Evolutionary conservation across 169 alveolate genomes (phyloP).

Genomic region (Plasmodium relictum): DNA sequence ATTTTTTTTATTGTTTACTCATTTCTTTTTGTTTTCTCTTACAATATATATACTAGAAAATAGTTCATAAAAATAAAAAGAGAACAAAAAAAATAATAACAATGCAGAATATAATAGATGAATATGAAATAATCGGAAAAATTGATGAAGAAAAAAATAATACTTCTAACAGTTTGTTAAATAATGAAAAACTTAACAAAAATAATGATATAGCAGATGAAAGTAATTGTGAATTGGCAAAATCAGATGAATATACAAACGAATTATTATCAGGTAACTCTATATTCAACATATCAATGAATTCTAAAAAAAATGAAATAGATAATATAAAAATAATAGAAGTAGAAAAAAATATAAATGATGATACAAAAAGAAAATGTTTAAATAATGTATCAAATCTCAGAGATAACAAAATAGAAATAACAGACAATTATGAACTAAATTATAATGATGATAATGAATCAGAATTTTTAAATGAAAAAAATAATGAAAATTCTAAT

Average conservation of each 20-base stretch:
- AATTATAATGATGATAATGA: too few species aligned
- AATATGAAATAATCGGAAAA: slow-evolving; percentile 70
- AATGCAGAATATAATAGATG: slow-evolving; percentile 50
- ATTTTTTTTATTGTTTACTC: background rate
- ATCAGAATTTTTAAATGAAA: too few species aligned
- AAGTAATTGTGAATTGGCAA: background rate
- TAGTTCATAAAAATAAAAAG: background rate
- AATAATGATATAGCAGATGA: slow-evolving; percentile 1
- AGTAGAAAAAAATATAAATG: background rate
- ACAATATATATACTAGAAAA: background rate
- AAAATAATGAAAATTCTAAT: too few species aligned
- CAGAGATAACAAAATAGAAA: too few species aligned
- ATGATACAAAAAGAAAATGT: background rate
- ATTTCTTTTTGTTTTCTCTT: background rate
- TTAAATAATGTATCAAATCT: too few species aligned
- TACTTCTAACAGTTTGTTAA: slow-evolving; percentile 18
- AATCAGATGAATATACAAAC: background rate
- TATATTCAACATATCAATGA: background rate
- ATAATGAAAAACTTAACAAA: slow-evolving; percentile 21
- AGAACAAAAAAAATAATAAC: background rate
- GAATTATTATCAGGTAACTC: background rate
- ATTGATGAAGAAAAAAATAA: slow-evolving; percentile 43
- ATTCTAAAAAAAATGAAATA: background rate
- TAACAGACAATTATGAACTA: too few species aligned
- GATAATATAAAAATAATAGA: background rate